Evolutionary conservation across 2,329 filamentous ascomycete species (phyloP), one percentile per base, ranked within the genome.

Genomic region (Conoideocrella luteorostrata): DNA sequence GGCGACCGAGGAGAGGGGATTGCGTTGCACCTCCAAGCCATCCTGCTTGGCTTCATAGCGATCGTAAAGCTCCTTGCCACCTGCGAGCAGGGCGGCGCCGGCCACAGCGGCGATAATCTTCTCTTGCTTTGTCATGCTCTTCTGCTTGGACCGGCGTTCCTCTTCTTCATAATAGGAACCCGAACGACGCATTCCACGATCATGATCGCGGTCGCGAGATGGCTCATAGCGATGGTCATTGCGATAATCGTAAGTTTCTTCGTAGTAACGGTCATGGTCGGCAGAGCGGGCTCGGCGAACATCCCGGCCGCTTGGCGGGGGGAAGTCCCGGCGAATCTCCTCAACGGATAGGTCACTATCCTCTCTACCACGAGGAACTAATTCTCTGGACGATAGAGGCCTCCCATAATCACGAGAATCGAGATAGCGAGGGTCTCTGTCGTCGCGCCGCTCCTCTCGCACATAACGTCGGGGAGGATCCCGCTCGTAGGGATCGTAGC

Each of bases 291-390:
- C 71, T 46, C 83, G 77, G 52, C 78, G 75, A 29, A 74, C 57
- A 48, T 77, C 76, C 44, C 64, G 62, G 48, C 71, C 58, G 9
- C 52, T 51, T n/a, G 82, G 84, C 6, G 88, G 86, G 24, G 87
- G 87, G 56, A 94, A 95, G 54, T 94, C 86, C 52, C 88, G 82
- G 51, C 80, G 80, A 47, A 94, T 80, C 66, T 94, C 87, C 66
- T 95, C 90, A 58, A 94, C 66, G 3, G 82, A 82, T 21, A 84
- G 68, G 36, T 83, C 82, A 62, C 84, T 89, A 56, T 88, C 84
- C 60, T 90, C 83, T 51, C 84, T 82, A 39, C 69, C 60, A 21
- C 76, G 70, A 28, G 76, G 75, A 11, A 82, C 65, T 7, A 83
- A 67, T 33, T 80, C 77, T 47, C 69, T 72, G 23, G 67, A 66